phyloP scores from a whole-genome alignment of 768 basidiomycete species.

The Termitomyces eurrhizus region DNA sequence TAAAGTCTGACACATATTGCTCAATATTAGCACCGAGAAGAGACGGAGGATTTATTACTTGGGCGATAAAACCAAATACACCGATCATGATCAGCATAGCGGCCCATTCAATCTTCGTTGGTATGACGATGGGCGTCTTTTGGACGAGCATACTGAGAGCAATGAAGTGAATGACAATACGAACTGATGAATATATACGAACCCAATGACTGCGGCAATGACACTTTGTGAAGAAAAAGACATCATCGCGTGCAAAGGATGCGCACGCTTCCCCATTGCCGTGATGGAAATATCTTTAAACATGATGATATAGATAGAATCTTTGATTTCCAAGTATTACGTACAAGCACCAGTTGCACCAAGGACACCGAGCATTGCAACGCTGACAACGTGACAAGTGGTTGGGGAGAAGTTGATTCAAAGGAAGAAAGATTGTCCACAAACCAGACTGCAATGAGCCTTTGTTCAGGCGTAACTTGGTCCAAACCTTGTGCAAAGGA shows the following conservation, averaged over 20 bases:
- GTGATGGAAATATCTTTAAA: conserved; percentile 29
- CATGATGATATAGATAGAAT: neutral
- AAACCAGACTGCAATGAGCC: conserved; percentile 34
- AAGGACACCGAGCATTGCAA: conserved; percentile 46
- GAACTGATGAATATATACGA: conserved; percentile 12
- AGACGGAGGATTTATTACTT: conserved; percentile 52
- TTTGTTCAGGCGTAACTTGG: conserved; percentile 28
- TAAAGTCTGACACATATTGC: conserved; percentile 30
- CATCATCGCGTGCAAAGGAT: conserved; percentile 65
- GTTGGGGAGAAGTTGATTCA: neutral
- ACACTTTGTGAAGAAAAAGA: conserved; percentile 64
- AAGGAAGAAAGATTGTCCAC: neutral
- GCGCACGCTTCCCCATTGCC: conserved; percentile 72
- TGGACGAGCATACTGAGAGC: conserved; percentile 39
- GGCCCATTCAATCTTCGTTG: conserved; percentile 41
- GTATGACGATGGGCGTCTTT: conserved; percentile 40
- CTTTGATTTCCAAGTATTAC: conserved; percentile 17
- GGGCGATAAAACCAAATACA: conserved; percentile 48
- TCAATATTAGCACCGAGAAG: neutral
- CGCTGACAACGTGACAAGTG: conserved; percentile 3
- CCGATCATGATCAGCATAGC: conserved; percentile 46
- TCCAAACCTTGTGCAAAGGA: conserved; percentile 19
- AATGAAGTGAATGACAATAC: neutral
- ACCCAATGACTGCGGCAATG: conserved; percentile 31
- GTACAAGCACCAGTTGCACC: conserved; percentile 68